Conservation (phyloP, 2,329 filamentous ascomycete species). For the Erysiphe neolycopersici region DNA sequence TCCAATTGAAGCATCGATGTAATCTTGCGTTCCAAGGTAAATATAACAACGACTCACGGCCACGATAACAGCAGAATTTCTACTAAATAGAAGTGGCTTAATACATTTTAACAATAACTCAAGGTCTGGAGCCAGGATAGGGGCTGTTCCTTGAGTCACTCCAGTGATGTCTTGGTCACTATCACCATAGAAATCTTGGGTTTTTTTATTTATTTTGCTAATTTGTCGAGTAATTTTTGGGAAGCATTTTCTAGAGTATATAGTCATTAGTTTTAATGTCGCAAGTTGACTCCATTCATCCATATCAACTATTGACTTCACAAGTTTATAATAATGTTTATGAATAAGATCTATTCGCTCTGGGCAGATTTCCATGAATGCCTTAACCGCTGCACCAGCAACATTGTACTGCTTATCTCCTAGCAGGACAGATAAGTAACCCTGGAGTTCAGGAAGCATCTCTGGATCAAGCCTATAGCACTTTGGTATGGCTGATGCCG, state of each 20-base stretch:
- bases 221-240: slow-evolving; percentile 36
- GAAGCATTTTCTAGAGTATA: slow-evolving; percentile 72
- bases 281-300: slow-evolving; percentile 94
- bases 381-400: slow-evolving; percentile 72
- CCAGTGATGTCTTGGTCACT: slow-evolving; percentile 17
- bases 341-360: slow-evolving; percentile 73
- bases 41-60: slow-evolving; percentile 67
- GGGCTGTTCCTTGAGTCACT: slow-evolving; percentile 22
- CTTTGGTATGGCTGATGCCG: slow-evolving; percentile 82
- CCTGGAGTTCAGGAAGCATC: slow-evolving; percentile 60
- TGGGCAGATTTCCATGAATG: slow-evolving; percentile 74
- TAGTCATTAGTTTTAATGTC: slow-evolving; percentile 52
- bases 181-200: slow-evolving; percentile 53
- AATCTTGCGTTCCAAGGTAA: slow-evolving; percentile 54
- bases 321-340: slow-evolving; percentile 59
- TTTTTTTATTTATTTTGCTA: slow-evolving; percentile 28
- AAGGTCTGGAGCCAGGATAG: slow-evolving; percentile 53
- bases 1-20: slow-evolving; percentile 50
- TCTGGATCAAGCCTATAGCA: slow-evolving; percentile 77
- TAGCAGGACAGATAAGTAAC: slow-evolving; percentile 51
- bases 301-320: slow-evolving; percentile 91
- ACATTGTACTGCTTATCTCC: slow-evolving; percentile 91
- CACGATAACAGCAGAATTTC: slow-evolving; percentile 78
- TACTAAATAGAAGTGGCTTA: slow-evolving; percentile 64
- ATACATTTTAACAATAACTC: slow-evolving; percentile 55